Evolutionary conservation across 2,329 filamentous ascomycete species (phyloP), one percentile per base, ranked within the genome.

Genomic region (Colletotrichum trifolii): DNA sequence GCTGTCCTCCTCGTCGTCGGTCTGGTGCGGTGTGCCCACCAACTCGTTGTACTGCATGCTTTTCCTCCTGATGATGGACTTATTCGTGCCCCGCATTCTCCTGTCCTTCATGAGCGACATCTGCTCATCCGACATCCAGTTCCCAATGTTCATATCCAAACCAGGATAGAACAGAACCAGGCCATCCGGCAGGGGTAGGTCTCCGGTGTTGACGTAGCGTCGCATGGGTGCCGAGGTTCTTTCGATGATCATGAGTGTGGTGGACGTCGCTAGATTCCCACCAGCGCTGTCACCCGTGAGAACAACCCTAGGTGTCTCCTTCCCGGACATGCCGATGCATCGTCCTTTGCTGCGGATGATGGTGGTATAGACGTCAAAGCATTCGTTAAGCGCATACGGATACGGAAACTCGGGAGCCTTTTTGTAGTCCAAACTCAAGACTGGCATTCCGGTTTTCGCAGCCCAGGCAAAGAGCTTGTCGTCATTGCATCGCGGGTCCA

Each of bases 111-210:
- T 97, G 66, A 99, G 81, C 0, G 93, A 89, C 93, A 98, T 97
- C 75, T 99, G 94, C 76, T 98, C 95, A 71, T 98, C 95, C 0
- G 93, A 94, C 94, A 99, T 98, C 96, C 96, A 99, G 76, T 94
- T 97, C 42, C 93, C 93, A 69, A 98, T 98, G 73, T 97, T 97
- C 91, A 98, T 94, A 73, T 98, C 96, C 64, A 99, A 81, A 0
- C 91, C 90, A 1, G 96, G 96, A 72, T 99, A 99, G 64, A 96
- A 89, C 53, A 97, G 83, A 0, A 98, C 84, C 8, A 98, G 78
- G 0, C 94, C 95, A 56, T 92, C 91, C 0, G 96, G 96, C 0
- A 86, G 75, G 0, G 94, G 91, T 6, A 97, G 82, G 2, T 88
- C 81, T 17, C 80, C 79, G 67, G 88, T 84, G 12, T 83, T 83